A percentile compares a stretch with the other conserved stretches of the same genome.
phyloP scores from a whole-genome alignment of 1,284 basidiomycete species.

The Agaricales sp. region DNA sequence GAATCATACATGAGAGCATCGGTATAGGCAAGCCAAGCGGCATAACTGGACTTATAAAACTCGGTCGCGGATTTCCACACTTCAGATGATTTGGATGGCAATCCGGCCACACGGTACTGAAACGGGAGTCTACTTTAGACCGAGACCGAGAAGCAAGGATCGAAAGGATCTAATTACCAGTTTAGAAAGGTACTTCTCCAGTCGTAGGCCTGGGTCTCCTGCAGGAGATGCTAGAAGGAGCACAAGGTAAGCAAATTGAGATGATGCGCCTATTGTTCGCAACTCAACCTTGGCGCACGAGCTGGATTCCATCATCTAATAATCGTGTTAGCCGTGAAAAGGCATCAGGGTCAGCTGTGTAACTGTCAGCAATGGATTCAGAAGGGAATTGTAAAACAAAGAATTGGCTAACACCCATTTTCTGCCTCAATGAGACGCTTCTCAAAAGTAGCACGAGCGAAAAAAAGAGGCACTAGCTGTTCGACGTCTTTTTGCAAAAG shows the following conservation, averaged over 20 bases:
- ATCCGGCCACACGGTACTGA: slow-evolving; percentile 36
- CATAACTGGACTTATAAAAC: slow-evolving; percentile 59
- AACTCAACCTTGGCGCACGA: slow-evolving; percentile 52
- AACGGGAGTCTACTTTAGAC: no score
- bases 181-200: slow-evolving; percentile 74
- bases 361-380: no score
- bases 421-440: slow-evolving; percentile 41
- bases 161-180: slow-evolving; percentile 40
- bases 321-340: slow-evolving; percentile 41
- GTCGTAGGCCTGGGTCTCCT: slow-evolving; percentile 48
- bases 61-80: slow-evolving; percentile 57
- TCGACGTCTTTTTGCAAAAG: slow-evolving; percentile 51
- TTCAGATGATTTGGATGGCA: slow-evolving; percentile 40
- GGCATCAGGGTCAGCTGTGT: no score
- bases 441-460: slow-evolving; percentile 60
- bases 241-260: slow-evolving; percentile 2
- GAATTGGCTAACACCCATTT: slow-evolving; percentile 35
- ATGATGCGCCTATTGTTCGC: no score
- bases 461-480: slow-evolving; percentile 53
- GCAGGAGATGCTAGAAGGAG: slow-evolving; percentile 27
- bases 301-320: slow-evolving; percentile 48
- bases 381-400: no score
- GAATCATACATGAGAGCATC: slow-evolving; percentile 53
- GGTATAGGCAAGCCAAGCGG: slow-evolving; percentile 59
- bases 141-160: no score